Evolutionary conservation across 768 basidiomycete species (phyloP).

Genomic region (Tricholomella constricta): DNA sequence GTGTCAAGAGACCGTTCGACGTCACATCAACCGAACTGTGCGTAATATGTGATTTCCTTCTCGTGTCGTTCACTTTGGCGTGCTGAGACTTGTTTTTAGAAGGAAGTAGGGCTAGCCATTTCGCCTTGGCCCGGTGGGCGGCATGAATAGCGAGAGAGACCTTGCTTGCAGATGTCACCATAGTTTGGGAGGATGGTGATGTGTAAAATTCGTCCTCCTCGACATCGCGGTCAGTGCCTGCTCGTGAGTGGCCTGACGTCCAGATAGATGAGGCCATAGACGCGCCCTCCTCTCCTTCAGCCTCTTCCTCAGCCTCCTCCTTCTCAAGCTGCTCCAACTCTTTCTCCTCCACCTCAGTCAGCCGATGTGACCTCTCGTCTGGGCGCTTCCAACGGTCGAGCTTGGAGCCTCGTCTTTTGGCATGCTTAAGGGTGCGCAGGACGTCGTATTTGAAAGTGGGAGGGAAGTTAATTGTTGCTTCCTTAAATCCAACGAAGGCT

Average conservation of each 20-base stretch:
- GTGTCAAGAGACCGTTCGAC: conserved; percentile 9
- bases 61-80: neutral
- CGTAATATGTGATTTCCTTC: neutral
- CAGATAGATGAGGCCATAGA: conserved; percentile 58
- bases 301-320: conserved; percentile 38
- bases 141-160: conserved; percentile 36
- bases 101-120: conserved; percentile 52
- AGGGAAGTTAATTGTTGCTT: conserved; percentile 81
- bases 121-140: conserved; percentile 57
- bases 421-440: conserved; percentile 54
- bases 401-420: conserved; percentile 41
- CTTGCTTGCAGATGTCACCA: conserved; percentile 36
- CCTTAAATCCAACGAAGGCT: conserved; percentile 77
- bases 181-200: conserved; percentile 28
- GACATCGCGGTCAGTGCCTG: conserved; percentile 34
- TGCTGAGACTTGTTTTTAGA: conserved; percentile 20
- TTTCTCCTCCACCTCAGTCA: conserved; percentile 43
- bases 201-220: conserved; percentile 42
- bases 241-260: conserved; percentile 46
- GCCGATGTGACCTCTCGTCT: conserved; percentile 32
- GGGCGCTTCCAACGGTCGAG: conserved; percentile 36
- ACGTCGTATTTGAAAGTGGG: conserved; percentile 97
- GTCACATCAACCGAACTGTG: conserved; percentile 17
- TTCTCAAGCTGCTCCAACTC: conserved; percentile 34
- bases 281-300: conserved; percentile 40